phyloP scores from a whole-genome alignment of 2,329 filamentous ascomycete genomes.

The Fusarium cicatricum region DNA sequence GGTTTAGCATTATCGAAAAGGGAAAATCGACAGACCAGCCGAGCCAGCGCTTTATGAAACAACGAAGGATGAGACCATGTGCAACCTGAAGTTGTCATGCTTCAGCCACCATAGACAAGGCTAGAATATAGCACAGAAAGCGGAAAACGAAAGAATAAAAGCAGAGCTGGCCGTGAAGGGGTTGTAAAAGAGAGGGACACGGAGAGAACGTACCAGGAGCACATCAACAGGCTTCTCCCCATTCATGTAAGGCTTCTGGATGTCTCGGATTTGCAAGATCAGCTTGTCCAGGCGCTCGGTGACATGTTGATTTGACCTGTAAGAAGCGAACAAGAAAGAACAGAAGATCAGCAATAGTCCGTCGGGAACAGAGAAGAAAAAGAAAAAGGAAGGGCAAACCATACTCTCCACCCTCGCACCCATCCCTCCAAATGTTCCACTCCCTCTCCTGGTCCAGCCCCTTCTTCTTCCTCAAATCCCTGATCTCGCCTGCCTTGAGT shows the following conservation, averaged over 20 bases:
- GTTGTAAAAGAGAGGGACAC: not conserved
- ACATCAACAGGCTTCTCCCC: slow-evolving; percentile 50
- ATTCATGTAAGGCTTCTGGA: slow-evolving; percentile 51
- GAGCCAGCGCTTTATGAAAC: slow-evolving; percentile 57
- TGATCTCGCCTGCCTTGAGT: slow-evolving; percentile 60
- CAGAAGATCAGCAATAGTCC: not conserved
- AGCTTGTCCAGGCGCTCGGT: slow-evolving; percentile 51
- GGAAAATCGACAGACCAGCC: slow-evolving; percentile 50
- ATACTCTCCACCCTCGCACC: slow-evolving; percentile 64
- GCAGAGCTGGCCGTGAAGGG: not conserved
- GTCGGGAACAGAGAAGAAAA: not conserved
- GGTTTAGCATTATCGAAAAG: slow-evolving; percentile 54
- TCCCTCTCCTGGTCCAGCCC: slow-evolving; percentile 53
- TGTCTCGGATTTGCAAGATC: slow-evolving; percentile 50
- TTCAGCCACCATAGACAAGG: not conserved
- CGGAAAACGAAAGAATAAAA: not conserved
- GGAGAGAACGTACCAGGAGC: slow-evolving; percentile 36
- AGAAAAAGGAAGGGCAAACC: slow-evolving; percentile 14
- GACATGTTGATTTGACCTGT: slow-evolving; percentile 46
- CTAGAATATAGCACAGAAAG: not conserved
- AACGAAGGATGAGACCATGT: slow-evolving; percentile 55
- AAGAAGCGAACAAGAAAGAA: slow-evolving; percentile 19
- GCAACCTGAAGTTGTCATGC: slow-evolving; percentile 40
- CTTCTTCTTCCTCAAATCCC: slow-evolving; percentile 51
- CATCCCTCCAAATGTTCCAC: slow-evolving; percentile 68